phyloP scores from a whole-genome alignment of 192 early-diverging fungal genomes.

The Borealophlyctis nickersoniae region DNA sequence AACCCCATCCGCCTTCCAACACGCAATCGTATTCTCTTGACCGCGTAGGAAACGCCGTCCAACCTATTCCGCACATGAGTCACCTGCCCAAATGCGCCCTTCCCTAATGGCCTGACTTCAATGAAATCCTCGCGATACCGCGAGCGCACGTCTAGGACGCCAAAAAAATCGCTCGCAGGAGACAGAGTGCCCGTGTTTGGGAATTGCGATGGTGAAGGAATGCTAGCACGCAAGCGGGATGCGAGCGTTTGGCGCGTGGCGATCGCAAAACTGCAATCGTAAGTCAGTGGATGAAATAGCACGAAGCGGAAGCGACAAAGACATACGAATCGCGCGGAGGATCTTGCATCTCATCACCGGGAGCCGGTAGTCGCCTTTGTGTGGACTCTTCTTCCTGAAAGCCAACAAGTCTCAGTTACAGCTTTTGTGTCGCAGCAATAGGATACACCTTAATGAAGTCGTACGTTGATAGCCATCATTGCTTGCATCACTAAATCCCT shows the following conservation, averaged over 20 bases:
- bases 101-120: constrained; percentile 74
- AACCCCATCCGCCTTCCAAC: not conserved
- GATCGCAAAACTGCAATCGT: too few relatives aligned
- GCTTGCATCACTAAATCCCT: constrained; percentile 78
- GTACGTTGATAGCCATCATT: constrained; percentile 54
- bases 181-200: not conserved
- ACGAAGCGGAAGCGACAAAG: too few relatives aligned
- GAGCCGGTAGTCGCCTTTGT: not conserved
- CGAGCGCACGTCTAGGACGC: constrained; percentile 57
- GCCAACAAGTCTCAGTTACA: too few relatives aligned
- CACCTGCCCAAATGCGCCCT: constrained; percentile 91
- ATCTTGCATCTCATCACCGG: not conserved
- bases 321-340: too few relatives aligned
- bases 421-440: too few relatives aligned
- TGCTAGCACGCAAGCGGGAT: not conserved
- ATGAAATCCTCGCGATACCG: constrained; percentile 81
- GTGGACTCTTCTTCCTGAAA: not conserved
- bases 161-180: constrained; percentile 33
- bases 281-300: too few relatives aligned
- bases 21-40: constrained; percentile 78
- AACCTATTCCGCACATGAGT: constrained; percentile 79
- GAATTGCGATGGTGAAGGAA: too few relatives aligned
- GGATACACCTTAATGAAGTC: too few relatives aligned
- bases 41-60: constrained; percentile 86
- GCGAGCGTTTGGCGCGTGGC: too few relatives aligned